Conservation (phyloP, 495 filamentous ascomycete genomes). For the Penicillium paradoxum region DNA sequence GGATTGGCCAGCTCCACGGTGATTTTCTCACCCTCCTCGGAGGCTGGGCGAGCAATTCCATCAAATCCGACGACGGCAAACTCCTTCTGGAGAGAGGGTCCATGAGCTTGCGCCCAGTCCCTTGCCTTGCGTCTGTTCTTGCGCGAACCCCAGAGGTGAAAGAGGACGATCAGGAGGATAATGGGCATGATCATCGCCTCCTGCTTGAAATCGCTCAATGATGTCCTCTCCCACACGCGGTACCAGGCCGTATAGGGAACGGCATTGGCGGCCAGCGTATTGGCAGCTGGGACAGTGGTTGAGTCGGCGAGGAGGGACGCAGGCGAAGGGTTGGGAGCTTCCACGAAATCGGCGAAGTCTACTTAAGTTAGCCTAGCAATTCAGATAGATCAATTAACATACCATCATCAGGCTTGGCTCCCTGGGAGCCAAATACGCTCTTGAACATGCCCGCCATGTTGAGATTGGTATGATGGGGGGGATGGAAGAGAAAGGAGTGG, state of each 20-base stretch:
- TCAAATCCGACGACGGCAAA: slow-evolving; percentile 86
- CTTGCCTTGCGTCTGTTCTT: slow-evolving; percentile 75
- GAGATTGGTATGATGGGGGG: slow-evolving; percentile 9
- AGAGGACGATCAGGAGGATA: slow-evolving; percentile 64
- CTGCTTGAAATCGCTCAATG: slow-evolving; percentile 72
- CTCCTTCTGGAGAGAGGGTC: slow-evolving; percentile 66
- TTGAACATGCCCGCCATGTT: slow-evolving; percentile 66
- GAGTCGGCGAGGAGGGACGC: slow-evolving; percentile 41
- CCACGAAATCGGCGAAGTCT: slow-evolving; percentile 80
- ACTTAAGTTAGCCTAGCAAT: slow-evolving; percentile 11
- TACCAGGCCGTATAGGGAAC: slow-evolving; percentile 91
- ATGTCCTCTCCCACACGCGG: slow-evolving; percentile 85
- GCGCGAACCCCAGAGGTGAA: slow-evolving; percentile 78
- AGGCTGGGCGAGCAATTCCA: slow-evolving; percentile 32
- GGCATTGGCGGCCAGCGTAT: slow-evolving; percentile 41
- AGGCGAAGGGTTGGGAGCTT: slow-evolving; percentile 60
- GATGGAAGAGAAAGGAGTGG: slow-evolving; percentile 29
- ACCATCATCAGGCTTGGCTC: slow-evolving; percentile 58
- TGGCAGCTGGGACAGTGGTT: slow-evolving; percentile 40
- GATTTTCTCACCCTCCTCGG: slow-evolving; percentile 40
- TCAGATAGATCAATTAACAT: slow-evolving; percentile 24
- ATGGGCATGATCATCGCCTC: slow-evolving; percentile 78
- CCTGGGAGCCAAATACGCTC: slow-evolving; percentile 59
- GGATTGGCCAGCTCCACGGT: slow-evolving; percentile 43
- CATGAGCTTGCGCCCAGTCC: slow-evolving; percentile 73